Evolutionary conservation across 2,329 filamentous ascomycete species (phyloP), one percentile per base, ranked within the genome.

Genomic region (Colletotrichum tropicicola): DNA sequence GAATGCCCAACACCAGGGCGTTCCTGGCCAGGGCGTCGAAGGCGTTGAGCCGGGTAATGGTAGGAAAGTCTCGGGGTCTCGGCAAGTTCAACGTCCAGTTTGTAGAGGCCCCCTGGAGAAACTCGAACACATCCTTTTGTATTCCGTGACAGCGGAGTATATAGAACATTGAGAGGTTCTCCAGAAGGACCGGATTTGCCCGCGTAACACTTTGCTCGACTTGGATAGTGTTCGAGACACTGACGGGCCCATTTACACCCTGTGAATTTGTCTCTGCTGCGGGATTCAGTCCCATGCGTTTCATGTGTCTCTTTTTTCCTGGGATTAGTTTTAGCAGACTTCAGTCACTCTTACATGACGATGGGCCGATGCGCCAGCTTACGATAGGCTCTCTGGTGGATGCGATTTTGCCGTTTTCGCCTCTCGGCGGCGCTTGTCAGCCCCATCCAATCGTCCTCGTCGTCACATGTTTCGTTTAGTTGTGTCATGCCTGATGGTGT

Each of bases 391-490:
- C 72, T 51, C 49, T 74, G 70, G 44, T 73, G 71, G 47, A 74
- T 51, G 8, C 72, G 66, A 56, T 74, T 74, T 55, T 73, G 72
- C 12, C 71, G 39, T 47, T 71, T 73, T 30, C 71, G 66, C 39
- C 72, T 65, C 25, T 66, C 52, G 9, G 48, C 57, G 9, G 69
- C 58, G 51, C 66, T 70, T 6, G 49, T 67, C 4, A 69, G 67
- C 9, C 71, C 71, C 0, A 68, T 72, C 72, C 72, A 74, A 47
- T 73, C 71, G 44, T 73, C 71, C 21, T 51, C 47, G n/a, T 19
- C 8, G 13, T 30, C 48, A 47, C 44, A 43, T 37, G 43, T n/a
- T n/a, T n/a, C n/a, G n/a, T n/a, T n/a, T n/a, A n/a, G n/a, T n/a
- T n/a, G n/a, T n/a, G n/a, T n/a, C n/a, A n/a, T n/a, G n/a, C n/a